A percentile compares a stretch with the other conserved stretches of the same genome.
These are phyloP conservation scores for Centella asiatica DNA, from an alignment of 129 eudicot species.

Conservation along the genomic window DNA sequence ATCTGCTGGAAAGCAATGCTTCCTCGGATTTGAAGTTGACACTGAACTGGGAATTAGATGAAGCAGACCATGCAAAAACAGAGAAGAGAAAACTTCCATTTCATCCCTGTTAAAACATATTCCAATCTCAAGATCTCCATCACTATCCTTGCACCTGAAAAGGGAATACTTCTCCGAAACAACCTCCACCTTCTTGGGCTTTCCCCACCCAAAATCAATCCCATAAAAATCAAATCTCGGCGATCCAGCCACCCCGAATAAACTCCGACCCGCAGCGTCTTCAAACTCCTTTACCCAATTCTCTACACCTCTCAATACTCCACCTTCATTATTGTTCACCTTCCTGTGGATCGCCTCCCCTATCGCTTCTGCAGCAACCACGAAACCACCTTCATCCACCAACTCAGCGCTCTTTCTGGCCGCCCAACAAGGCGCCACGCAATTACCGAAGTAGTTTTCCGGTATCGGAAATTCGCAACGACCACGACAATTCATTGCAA, in stretches of 20 bases:
- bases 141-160: neutral
- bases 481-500: conserved; percentile 12
- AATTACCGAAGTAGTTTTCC: conserved; percentile 23
- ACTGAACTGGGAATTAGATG: too few species aligned
- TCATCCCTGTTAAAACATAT: neutral
- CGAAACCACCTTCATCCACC: conserved; percentile 17
- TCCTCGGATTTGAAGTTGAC: too few species aligned
- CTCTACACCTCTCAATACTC: neutral
- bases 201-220: conserved; percentile 24
- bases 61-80: neutral
- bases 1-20: too few species aligned
- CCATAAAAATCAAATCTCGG: conserved; percentile 17
- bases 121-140: neutral
- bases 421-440: conserved; percentile 1
- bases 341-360: conserved; percentile 4
- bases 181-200: neutral
- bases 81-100: neutral
- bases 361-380: conserved; percentile 6
- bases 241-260: conserved; percentile 22
- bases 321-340: conserved; percentile 6
- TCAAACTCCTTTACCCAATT: neutral
- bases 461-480: conserved; percentile 21
- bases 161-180: conserved; percentile 1
- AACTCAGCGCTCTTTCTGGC: neutral
- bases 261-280: neutral